These are phyloP conservation scores for Ceratonia siliqua DNA, from an alignment of 306 rosid genomes.

Conservation along the genomic window DNA sequence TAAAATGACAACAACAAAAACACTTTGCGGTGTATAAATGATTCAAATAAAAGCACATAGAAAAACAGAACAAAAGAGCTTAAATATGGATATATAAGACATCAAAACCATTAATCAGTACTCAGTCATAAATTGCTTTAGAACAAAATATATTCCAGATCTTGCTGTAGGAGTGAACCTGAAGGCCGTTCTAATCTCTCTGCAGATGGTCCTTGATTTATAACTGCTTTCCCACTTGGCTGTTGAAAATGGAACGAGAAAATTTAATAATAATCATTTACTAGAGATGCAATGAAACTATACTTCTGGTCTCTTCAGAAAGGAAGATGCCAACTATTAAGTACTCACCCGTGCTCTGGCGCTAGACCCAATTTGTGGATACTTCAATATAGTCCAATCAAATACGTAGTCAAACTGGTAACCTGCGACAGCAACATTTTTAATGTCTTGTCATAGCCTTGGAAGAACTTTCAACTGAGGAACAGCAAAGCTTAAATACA, in stretches of 20 bases:
- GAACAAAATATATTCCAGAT: constrained; percentile 31
- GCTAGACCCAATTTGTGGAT: constrained; percentile 94
- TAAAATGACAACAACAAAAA: constrained; percentile 11
- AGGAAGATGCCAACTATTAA: constrained; percentile 27
- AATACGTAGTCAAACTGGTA: constrained; percentile 96
- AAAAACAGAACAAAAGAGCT: constrained; percentile 9
- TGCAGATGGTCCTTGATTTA: constrained; percentile 67
- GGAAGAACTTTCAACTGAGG: constrained; percentile 5
- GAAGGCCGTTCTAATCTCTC: constrained; percentile 73
- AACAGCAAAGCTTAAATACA: constrained; percentile 14
- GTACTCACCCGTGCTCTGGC: constrained; percentile 77
- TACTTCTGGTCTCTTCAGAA: constrained; percentile 18
- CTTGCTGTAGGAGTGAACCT: constrained; percentile 52
- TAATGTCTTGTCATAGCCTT: constrained; percentile 4
- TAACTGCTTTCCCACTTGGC: constrained; percentile 71
- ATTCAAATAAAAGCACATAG: constrained; percentile 3
- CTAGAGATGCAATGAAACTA: constrained; percentile 25
- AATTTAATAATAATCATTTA: constrained; percentile 32
- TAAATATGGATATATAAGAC: background rate
- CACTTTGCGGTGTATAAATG: background rate
- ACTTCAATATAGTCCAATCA: constrained; percentile 95
- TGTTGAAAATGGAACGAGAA: constrained; percentile 42
- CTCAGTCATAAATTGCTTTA: constrained; percentile 4
- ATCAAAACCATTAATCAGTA: constrained; percentile 22
- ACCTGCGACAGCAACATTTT: constrained; percentile 54